A percentile compares a stretch with the other conserved stretches of the same genome.
These are phyloP conservation scores for Conidiobolus incongruus DNA, from an alignment of 371 early-diverging fungal species.

Conservation along the genomic window DNA sequence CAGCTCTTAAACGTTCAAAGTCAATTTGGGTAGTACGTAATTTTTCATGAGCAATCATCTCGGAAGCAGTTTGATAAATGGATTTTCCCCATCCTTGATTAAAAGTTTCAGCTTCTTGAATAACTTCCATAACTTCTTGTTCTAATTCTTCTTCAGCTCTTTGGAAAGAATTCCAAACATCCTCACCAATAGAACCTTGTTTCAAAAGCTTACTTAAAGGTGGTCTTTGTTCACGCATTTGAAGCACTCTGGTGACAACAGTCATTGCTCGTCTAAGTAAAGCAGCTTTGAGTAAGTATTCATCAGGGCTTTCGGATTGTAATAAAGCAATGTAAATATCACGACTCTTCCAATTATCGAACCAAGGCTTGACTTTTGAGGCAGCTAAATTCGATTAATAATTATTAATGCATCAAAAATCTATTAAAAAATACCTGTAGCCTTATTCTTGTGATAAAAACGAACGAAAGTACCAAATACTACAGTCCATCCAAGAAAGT, in stretches of 20 bases:
- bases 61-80: slow-evolving; percentile 63
- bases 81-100: slow-evolving; percentile 67
- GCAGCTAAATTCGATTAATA: slow-evolving; percentile 2
- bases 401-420: not conserved
- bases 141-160: slow-evolving; percentile 67
- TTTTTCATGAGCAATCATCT: slow-evolving; percentile 23
- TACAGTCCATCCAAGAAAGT: slow-evolving; percentile 4
- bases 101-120: slow-evolving; percentile 56
- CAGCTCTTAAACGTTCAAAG: slow-evolving; percentile 1
- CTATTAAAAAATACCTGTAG: slow-evolving; percentile 1
- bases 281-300: slow-evolving; percentile 41
- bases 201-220: slow-evolving; percentile 51
- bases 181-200: slow-evolving; percentile 72
- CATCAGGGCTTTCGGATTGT: slow-evolving; percentile 26
- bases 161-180: slow-evolving; percentile 54
- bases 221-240: slow-evolving; percentile 68
- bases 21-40: slow-evolving; percentile 3
- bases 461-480: slow-evolving; percentile 6
- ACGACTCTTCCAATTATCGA: slow-evolving; percentile 32
- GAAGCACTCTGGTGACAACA: slow-evolving; percentile 45
- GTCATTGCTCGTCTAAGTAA: slow-evolving; percentile 70
- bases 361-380: slow-evolving; percentile 33
- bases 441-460: slow-evolving; percentile 6
- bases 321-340: slow-evolving; percentile 47
- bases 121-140: slow-evolving; percentile 55